Conservation (phyloP, 805 yeast genomes). For the Zygotorulaspora chibaensis region DNA sequence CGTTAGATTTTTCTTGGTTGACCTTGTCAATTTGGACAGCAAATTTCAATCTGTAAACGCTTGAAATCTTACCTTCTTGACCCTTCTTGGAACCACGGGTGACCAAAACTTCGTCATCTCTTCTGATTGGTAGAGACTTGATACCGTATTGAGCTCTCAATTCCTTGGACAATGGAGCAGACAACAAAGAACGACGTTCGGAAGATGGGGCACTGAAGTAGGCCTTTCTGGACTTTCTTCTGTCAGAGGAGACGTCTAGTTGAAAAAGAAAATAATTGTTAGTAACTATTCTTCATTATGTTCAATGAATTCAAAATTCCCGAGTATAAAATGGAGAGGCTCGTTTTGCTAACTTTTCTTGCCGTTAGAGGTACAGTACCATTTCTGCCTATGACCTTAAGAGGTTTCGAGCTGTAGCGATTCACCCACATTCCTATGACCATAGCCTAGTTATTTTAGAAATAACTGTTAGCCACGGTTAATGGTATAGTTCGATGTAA, state of each 20-base stretch:
- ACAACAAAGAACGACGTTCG: slow-evolving; percentile 87
- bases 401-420: too few species aligned
- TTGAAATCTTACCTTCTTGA: slow-evolving; percentile 95
- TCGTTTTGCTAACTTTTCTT: too few species aligned
- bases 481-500: too few species aligned
- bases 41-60: slow-evolving; percentile 98
- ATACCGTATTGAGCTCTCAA: slow-evolving; percentile 95
- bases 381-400: too few species aligned
- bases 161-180: slow-evolving; percentile 99
- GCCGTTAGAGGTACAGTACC: too few species aligned
- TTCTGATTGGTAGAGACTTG: slow-evolving; percentile 95
- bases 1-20: slow-evolving; percentile 96
- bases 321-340: too few species aligned
- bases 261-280: slow-evolving; percentile 24
- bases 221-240: slow-evolving; percentile 99
- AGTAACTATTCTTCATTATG: slow-evolving; percentile 4
- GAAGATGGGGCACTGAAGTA: slow-evolving; percentile 97
- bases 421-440: too few species aligned
- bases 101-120: slow-evolving; percentile 91
- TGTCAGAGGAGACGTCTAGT: slow-evolving; percentile 96
- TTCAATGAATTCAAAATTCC: not conserved
- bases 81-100: slow-evolving; percentile 99
- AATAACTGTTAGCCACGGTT: too few species aligned
- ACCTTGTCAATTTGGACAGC: slow-evolving; percentile 96
- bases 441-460: too few species aligned